Evolutionary conservation across 331 rosid species (phyloP), one percentile per base, ranked within the genome.

Genomic region (Spiraea crenata): DNA sequence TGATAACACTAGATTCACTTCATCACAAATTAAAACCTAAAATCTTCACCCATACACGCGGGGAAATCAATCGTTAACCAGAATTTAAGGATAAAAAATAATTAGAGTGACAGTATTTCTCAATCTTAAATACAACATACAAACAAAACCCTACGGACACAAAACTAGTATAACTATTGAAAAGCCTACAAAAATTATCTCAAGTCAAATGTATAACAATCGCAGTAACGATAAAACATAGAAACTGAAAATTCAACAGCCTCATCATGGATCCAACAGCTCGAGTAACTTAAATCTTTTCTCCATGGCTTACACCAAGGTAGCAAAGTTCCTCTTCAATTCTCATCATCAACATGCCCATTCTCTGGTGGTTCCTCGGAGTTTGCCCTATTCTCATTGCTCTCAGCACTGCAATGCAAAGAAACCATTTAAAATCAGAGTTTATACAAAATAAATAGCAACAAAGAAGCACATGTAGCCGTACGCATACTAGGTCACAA

Each of bases 391-490:
- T 45, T 66, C 79, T 84, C 97, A 76, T 49, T 75, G 56, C 81
- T 76, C 74, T 85, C 97, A 61, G 91, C 92, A 83, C 99, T 93
- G 87, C 88, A 84, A 25, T 67, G 46, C 40, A 70, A 77, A 52
- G 3, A 66, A 72, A 71, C 63, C 57, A 40, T 48, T 34, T 59
- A 71, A 31, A 44, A 15, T 55, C 10, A 11, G 61, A 6, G 6
- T 46, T 15, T 9, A 31, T 31, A 47, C 0, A 42, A 45, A 69
- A 40, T 14, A 14, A 16, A 0, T 14, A 12, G 37, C 42, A 41
- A 25, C 31, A 25, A 25, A 15, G 17, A 40, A 41, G 54, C 31
- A 41, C 3, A 42, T 40, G 34, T 13, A 61, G n/a, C 8, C 31
- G 3, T 15, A 59, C 17, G 35, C 17, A 5, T 37, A 13, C 35